A percentile compares a stretch with the other conserved stretches of the same genome.
phyloP scores from a whole-genome alignment of 768 basidiomycete genomes.

The Melanogaster broomeanus region DNA sequence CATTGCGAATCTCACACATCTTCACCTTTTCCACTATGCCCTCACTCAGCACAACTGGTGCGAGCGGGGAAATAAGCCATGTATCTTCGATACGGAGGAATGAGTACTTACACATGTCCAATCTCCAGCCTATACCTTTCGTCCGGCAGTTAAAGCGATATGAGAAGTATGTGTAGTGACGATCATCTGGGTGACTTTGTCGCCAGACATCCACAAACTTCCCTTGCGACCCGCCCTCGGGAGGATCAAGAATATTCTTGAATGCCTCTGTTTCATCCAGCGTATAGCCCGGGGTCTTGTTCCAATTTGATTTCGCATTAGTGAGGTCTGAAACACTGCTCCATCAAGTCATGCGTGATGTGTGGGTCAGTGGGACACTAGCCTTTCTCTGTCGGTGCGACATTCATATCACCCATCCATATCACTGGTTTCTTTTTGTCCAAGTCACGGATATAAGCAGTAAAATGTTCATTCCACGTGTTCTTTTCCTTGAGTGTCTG shows the following conservation, averaged over 20 bases:
- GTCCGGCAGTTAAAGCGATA: conserved; percentile 78
- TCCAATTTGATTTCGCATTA: conserved; percentile 77
- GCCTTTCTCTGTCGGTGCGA: conserved; percentile 79
- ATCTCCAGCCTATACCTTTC: conserved; percentile 85
- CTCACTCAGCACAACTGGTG: conserved; percentile 73
- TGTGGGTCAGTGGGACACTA: background rate
- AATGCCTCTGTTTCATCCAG: conserved; percentile 79
- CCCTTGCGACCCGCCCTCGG: conserved; percentile 39
- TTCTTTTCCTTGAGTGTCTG: conserved; percentile 79
- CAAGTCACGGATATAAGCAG: conserved; percentile 66
- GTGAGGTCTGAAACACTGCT: conserved; percentile 51
- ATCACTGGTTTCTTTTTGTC: conserved; percentile 83
- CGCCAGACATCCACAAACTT: conserved; percentile 85
- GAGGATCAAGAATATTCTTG: conserved; percentile 61
- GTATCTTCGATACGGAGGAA: background rate
- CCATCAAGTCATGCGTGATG: background rate
- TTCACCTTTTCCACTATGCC: conserved; percentile 63
- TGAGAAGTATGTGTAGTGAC: conserved; percentile 84
- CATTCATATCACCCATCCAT: conserved; percentile 88
- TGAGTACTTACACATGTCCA: conserved; percentile 73
- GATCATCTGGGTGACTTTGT: conserved; percentile 59
- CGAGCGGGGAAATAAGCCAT: conserved; percentile 2
- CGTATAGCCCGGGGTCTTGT: conserved; percentile 86
- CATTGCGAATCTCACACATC: conserved; percentile 83
- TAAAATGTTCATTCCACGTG: conserved; percentile 78